Percentiles rank a stretch among this genome's conserved stretches.
Conservation (phyloP, 345 rosid species). For the Mercurialis annua region DNA sequence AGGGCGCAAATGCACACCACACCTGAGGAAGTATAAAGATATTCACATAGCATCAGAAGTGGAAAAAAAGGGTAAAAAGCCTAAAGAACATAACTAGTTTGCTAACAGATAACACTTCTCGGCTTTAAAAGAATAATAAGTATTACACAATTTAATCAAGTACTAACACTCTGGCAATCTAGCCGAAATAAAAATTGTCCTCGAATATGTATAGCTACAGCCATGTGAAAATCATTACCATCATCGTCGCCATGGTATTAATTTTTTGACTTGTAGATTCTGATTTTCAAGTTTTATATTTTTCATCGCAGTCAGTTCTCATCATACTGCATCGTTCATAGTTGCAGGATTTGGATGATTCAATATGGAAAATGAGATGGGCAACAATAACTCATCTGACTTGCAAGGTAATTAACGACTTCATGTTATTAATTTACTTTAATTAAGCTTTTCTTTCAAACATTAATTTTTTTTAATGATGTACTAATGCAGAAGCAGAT, state of each 20-base stretch:
- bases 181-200: constrained; percentile 27
- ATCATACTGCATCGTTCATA: constrained; percentile 31
- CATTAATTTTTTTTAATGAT: not conserved
- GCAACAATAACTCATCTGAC: constrained; percentile 53
- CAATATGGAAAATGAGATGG: constrained; percentile 63
- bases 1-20: constrained; percentile 27
- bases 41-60: not conserved
- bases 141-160: too few species aligned
- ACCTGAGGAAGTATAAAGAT: constrained; percentile 26
- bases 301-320: constrained; percentile 15
- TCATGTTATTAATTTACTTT: not conserved
- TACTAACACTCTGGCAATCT: constrained; percentile 35
- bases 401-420: constrained; percentile 39
- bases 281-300: constrained; percentile 17
- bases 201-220: constrained; percentile 16
- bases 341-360: constrained; percentile 36
- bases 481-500: constrained; percentile 32
- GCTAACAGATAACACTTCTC: not conserved
- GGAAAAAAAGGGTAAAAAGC: constrained; percentile 4
- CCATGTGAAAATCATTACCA: constrained; percentile 36
- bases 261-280: constrained; percentile 4
- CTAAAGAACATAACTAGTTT: constrained; percentile 4
- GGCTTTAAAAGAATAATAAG: too few species aligned
- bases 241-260: constrained; percentile 40
- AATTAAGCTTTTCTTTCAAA: constrained; percentile 1